Percentiles rank a stretch among this genome's conserved stretches.
phyloP scores from a whole-genome alignment of 176 grass and related monocot genomes.

The Saccharum spontaneum region DNA sequence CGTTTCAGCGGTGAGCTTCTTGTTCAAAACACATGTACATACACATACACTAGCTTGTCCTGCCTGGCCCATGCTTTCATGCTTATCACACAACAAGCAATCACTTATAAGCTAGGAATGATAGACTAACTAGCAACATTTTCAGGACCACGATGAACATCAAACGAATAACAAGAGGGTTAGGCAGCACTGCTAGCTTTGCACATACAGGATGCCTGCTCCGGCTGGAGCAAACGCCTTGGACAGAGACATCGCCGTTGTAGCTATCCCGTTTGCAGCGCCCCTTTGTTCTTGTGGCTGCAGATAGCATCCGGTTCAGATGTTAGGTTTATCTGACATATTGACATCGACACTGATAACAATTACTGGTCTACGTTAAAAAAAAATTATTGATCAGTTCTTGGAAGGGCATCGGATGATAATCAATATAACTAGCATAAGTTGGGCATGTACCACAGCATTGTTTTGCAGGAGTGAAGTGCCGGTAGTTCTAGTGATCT shows the following conservation, averaged over 20 bases:
- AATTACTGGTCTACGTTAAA: no score
- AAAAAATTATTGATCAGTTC: neutral
- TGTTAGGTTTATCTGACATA: neutral
- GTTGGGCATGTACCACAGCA: constrained; percentile 56
- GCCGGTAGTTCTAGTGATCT: constrained; percentile 65
- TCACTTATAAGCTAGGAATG: neutral
- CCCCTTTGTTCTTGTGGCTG: constrained; percentile 87
- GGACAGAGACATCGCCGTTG: constrained; percentile 76
- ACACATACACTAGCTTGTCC: neutral
- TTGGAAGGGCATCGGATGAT: neutral
- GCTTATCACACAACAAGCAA: neutral
- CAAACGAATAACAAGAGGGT: neutral
- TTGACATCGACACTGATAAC: neutral
- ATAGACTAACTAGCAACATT: neutral
- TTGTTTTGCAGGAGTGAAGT: constrained; percentile 84
- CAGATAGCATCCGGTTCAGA: neutral
- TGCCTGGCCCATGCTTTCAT: neutral
- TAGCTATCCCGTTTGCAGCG: constrained; percentile 83
- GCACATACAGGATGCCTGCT: constrained; percentile 43
- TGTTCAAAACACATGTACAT: neutral
- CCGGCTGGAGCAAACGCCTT: constrained; percentile 58
- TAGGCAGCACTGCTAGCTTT: neutral
- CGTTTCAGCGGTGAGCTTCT: neutral
- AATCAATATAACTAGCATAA: neutral
- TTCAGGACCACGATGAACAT: neutral